Percentiles rank a stretch among this genome's conserved stretches.
These are phyloP conservation scores for Xerophyta viscosa DNA, from an alignment of 106 monocot genomes.

Conservation along the genomic window DNA sequence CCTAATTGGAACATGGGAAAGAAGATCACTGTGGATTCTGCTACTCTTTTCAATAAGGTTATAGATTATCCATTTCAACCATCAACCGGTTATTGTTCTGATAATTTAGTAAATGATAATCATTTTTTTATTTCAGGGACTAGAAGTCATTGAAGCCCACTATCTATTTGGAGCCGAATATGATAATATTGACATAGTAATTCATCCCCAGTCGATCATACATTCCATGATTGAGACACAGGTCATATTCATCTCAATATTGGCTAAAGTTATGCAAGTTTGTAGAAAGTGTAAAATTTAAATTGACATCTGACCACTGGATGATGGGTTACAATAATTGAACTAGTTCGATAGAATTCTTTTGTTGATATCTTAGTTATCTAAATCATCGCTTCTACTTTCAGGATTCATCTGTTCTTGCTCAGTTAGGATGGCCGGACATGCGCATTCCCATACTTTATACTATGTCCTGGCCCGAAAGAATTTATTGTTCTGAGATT, in stretches of 20 bases:
- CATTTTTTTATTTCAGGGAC: conserved; percentile 39
- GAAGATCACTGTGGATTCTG: conserved; percentile 96
- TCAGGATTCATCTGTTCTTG: conserved; percentile 95
- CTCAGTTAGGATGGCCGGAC: conserved; percentile 91
- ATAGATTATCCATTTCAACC: too few relatives aligned
- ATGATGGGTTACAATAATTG: too few relatives aligned
- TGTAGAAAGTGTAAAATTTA: too few relatives aligned
- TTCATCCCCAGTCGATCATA: conserved; percentile 96
- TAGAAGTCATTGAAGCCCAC: conserved; percentile 98
- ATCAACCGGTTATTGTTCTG: too few relatives aligned
- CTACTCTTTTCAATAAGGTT: conserved; percentile 96
- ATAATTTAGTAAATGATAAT: too few relatives aligned
- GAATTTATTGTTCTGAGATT: conserved; percentile 88
- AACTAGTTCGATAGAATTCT: too few relatives aligned
- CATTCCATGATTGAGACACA: conserved; percentile 99
- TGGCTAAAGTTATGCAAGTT: too few relatives aligned
- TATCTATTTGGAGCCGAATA: conserved; percentile 94
- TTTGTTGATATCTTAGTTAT: too few relatives aligned
- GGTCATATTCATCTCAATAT: conserved; percentile 26
- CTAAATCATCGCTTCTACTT: conserved; percentile 1
- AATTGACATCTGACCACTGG: too few relatives aligned
- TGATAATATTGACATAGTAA: conserved; percentile 85
- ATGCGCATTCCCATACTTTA: conserved; percentile 94
- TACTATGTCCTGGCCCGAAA: conserved; percentile 95
- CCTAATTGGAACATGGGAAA: conserved; percentile 98